Evolutionary conservation across 176 grass and related monocot species (phyloP).

Genomic region (Oropetium thomaeum): DNA sequence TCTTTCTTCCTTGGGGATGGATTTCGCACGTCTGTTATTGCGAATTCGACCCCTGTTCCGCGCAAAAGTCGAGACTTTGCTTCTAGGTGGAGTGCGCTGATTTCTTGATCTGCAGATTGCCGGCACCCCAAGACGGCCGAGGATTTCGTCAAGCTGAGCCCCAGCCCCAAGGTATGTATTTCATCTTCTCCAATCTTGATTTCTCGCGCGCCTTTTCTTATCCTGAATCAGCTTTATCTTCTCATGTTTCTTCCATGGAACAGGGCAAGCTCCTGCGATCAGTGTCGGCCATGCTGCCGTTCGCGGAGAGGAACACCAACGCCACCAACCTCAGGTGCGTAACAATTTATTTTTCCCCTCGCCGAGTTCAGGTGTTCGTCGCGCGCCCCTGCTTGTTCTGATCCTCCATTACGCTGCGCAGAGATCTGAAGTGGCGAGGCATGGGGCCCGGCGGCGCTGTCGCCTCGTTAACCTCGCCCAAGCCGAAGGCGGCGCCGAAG

Average conservation of each 20-base stretch:
- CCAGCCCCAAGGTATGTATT: conserved; percentile 67
- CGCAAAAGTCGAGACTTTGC: background rate
- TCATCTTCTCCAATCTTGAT: background rate
- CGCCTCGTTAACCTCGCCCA: conserved; percentile 33
- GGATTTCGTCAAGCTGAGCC: conserved; percentile 59
- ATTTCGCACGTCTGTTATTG: background rate
- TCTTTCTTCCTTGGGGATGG: background rate
- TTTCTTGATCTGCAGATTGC: conserved; percentile 66
- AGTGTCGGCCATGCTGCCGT: conserved; percentile 68
- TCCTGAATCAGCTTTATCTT: background rate
- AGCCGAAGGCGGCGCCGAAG: conserved; percentile 41
- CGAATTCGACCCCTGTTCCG: background rate
- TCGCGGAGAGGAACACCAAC: conserved; percentile 55
- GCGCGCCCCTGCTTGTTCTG: background rate
- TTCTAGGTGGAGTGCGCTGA: background rate
- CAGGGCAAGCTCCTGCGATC: conserved; percentile 79
- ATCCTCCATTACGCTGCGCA: conserved; percentile 35
- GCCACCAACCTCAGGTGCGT: conserved; percentile 47
- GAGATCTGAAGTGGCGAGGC: conserved; percentile 71
- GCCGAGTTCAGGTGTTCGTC: conserved; percentile 10
- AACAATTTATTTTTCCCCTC: background rate
- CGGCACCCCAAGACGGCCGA: conserved; percentile 68
- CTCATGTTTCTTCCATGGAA: conserved; percentile 11
- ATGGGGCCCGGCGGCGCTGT: conserved; percentile 26
- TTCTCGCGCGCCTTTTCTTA: background rate